Evolutionary conservation across 139 green algal genomes (phyloP).

Genomic region (Asterochloris erici): DNA sequence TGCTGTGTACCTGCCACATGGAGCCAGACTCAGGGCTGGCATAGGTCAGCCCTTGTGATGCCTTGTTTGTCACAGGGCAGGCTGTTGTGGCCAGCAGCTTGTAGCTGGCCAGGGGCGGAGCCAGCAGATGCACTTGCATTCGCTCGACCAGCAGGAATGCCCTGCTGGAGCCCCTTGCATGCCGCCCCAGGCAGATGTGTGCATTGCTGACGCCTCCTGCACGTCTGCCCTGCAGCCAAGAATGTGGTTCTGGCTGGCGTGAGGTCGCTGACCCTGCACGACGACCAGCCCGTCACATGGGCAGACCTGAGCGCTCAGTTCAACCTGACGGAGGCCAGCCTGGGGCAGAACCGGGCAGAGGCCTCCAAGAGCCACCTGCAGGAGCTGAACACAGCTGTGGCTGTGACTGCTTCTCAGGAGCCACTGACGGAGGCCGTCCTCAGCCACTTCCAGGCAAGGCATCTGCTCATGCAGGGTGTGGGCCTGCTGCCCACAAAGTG

Average conservation of each 20-base stretch:
- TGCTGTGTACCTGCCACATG: not conserved
- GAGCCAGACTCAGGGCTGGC: not conserved
- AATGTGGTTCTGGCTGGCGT: slow-evolving; percentile 97
- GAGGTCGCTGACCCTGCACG: slow-evolving; percentile 86
- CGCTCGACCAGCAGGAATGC: too few species aligned
- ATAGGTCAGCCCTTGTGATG: too few species aligned
- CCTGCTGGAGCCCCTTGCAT: too few species aligned
- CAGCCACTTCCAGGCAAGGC: slow-evolving; percentile 67
- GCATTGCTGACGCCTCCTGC: not conserved
- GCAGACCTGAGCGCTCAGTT: slow-evolving; percentile 90
- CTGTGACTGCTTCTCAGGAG: slow-evolving; percentile 51
- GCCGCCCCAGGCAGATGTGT: too few species aligned
- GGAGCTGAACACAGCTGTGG: slow-evolving; percentile 93
- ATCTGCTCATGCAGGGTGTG: not conserved
- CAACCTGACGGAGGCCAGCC: slow-evolving; percentile 86
- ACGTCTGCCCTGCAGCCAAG: slow-evolving; percentile 75
- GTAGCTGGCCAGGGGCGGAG: too few species aligned
- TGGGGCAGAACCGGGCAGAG: slow-evolving; percentile 86
- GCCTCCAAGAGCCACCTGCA: slow-evolving; percentile 88
- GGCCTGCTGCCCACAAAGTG: not conserved
- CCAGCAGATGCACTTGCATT: too few species aligned
- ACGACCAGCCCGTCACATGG: slow-evolving; percentile 49
- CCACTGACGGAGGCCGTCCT: slow-evolving; percentile 69
- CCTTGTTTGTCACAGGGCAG: too few species aligned
- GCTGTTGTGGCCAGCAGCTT: too few species aligned